A percentile compares a stretch with the other conserved stretches of the same genome.
Evolutionary conservation across 1,284 basidiomycete genomes (phyloP).

Genomic region (Xerocomus alliaceus): DNA sequence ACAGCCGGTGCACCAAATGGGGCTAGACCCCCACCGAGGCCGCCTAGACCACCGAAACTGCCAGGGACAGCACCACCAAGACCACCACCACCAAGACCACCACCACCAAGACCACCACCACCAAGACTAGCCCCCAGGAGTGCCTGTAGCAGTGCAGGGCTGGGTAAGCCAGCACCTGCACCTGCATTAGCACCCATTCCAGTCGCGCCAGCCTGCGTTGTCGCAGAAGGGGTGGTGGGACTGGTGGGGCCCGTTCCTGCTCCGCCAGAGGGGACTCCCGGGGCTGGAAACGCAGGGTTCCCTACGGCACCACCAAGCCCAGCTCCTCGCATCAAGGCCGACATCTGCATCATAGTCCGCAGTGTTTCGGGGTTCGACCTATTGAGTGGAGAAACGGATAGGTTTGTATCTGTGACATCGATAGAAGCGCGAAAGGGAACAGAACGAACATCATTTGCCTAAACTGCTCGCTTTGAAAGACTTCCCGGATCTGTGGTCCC

Average conservation of each 20-base stretch:
- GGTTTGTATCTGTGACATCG: neutral
- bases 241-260: conserved; percentile 40
- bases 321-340: conserved; percentile 59
- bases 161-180: conserved; percentile 30
- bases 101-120: conserved; percentile 13
- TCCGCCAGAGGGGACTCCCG: conserved; percentile 51
- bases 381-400: neutral
- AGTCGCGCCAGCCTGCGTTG: conserved; percentile 15
- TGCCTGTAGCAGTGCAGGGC: conserved; percentile 51
- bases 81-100: conserved; percentile 10
- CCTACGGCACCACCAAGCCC: conserved; percentile 35
- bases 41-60: conserved; percentile 37
- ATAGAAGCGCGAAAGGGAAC: neutral
- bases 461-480: conserved; percentile 84
- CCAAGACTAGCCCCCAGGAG: conserved; percentile 42
- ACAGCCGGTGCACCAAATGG: conserved; percentile 45
- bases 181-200: conserved; percentile 26
- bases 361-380: conserved; percentile 82
- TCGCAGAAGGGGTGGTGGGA: conserved; percentile 25
- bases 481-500: conserved; percentile 80
- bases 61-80: conserved; percentile 14
- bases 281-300: conserved; percentile 63
- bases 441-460: conserved; percentile 76
- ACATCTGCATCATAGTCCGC: conserved; percentile 85
- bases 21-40: conserved; percentile 37